phyloP scores from a whole-genome alignment of 495 filamentous ascomycete species.

The Staphylotrichum tortipilum region DNA sequence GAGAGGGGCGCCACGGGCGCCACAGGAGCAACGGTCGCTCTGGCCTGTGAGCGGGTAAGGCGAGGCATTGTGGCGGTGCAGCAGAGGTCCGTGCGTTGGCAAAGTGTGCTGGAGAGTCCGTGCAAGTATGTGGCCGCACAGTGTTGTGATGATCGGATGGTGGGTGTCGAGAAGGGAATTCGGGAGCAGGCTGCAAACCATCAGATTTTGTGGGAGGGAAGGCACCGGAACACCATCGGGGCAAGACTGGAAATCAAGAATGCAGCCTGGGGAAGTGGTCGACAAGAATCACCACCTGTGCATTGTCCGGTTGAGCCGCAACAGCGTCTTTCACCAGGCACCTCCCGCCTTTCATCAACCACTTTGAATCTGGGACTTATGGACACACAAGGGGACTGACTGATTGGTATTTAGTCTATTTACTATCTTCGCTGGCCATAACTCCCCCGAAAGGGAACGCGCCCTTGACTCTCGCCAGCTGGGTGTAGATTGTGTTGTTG shows the following conservation, averaged over 20 bases:
- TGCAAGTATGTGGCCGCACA: not conserved
- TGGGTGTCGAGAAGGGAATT: too few species aligned
- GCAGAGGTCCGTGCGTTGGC: not conserved
- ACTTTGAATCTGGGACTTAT: not conserved
- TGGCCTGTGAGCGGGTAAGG: too few species aligned
- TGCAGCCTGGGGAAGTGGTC: too few species aligned
- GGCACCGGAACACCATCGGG: too few species aligned
- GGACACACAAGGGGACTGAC: not conserved
- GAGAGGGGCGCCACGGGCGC: too few species aligned
- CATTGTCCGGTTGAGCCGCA: too few species aligned
- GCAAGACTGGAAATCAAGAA: too few species aligned
- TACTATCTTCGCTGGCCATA: conserved; percentile 9
- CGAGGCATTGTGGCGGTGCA: conserved; percentile 7
- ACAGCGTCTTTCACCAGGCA: too few species aligned
- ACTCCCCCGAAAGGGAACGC: not conserved
- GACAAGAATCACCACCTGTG: too few species aligned
- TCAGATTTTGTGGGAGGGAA: not conserved
- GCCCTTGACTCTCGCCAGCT: not conserved
- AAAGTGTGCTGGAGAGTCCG: not conserved
- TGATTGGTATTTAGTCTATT: conserved; percentile 18
- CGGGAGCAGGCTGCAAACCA: too few species aligned
- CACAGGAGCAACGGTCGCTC: too few species aligned
- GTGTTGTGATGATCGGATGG: not conserved
- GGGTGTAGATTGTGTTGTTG: not conserved
- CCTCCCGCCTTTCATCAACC: not conserved